Percentiles rank a stretch among this genome's conserved stretches.
Conservation (phyloP, 208 protist species). For the Crithidia thermophila region DNA sequence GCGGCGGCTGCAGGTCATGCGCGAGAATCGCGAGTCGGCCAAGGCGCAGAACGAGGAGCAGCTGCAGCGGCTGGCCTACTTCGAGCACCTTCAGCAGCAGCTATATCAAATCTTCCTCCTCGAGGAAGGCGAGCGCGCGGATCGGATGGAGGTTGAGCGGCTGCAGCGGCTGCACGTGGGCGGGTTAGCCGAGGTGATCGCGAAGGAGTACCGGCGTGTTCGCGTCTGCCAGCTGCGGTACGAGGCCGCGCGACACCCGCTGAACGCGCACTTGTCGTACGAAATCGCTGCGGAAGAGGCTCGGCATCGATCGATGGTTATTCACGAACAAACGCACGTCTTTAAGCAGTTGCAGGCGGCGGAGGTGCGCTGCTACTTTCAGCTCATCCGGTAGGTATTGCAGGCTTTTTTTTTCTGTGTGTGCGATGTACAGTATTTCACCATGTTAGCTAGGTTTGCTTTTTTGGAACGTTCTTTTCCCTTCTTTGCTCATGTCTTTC, state of each 20-base stretch:
- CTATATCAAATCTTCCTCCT: constrained; percentile 31
- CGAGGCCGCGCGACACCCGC: constrained; percentile 16
- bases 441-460: too few relatives aligned
- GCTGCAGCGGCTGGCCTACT: constrained; percentile 21
- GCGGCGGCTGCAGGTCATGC: constrained; percentile 30
- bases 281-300: constrained; percentile 30
- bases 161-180: constrained; percentile 31
- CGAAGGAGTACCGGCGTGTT: constrained; percentile 30
- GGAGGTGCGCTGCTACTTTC: constrained; percentile 27
- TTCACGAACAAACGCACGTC: constrained; percentile 24
- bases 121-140: constrained; percentile 18
- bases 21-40: constrained; percentile 18
- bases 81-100: constrained; percentile 24
- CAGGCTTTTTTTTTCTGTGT: too few relatives aligned
- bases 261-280: constrained; percentile 16
- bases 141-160: constrained; percentile 32
- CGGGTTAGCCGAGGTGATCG: constrained; percentile 17
- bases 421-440: too few relatives aligned
- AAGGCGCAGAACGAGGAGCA: constrained; percentile 19
- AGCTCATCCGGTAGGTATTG: constrained; percentile 3
- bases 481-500: too few relatives aligned
- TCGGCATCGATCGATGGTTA: constrained; percentile 21
- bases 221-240: constrained; percentile 27
- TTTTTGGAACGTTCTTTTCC: too few relatives aligned
- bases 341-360: constrained; percentile 25